Evolutionary conservation across 2,329 filamentous ascomycete genomes (phyloP).

Genomic region (Fusarium sp.): DNA sequence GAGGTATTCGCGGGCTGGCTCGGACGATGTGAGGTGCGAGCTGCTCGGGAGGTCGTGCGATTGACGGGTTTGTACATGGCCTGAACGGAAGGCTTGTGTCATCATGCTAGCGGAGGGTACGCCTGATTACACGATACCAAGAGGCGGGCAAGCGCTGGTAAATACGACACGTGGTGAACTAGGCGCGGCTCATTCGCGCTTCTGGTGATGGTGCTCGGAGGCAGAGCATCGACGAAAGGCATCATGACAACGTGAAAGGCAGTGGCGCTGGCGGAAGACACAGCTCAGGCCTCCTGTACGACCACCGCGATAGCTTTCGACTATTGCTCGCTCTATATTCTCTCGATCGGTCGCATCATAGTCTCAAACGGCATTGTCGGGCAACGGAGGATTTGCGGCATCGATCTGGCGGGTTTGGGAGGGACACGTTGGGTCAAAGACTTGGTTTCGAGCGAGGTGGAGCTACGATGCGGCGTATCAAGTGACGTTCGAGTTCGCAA

Average conservation of each 20-base stretch:
- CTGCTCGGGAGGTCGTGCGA: not conserved
- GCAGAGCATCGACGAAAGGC: not conserved
- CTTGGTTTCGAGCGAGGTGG: no score
- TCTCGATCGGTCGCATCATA: not conserved
- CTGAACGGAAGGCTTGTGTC: no score
- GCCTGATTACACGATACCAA: no score
- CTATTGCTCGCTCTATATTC: accelerated
- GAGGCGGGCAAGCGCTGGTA: not conserved
- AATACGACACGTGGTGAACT: accelerated
- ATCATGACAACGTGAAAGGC: accelerated
- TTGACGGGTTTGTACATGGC: no score
- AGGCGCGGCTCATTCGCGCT: accelerated
- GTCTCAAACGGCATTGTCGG: accelerated
- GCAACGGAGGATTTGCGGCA: accelerated
- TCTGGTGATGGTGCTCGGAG: accelerated
- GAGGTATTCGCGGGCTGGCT: accelerated
- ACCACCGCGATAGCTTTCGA: accelerated
- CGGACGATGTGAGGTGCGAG: no score
- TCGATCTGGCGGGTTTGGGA: not conserved
- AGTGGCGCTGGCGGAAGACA: no score
- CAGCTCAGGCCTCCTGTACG: accelerated
- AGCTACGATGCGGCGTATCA: accelerated
- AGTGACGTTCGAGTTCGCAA: no score
- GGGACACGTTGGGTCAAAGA: accelerated
- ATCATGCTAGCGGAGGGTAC: no score